Evolutionary conservation across 257 asterid species (phyloP).

Genomic region (Salvia hispanica): DNA sequence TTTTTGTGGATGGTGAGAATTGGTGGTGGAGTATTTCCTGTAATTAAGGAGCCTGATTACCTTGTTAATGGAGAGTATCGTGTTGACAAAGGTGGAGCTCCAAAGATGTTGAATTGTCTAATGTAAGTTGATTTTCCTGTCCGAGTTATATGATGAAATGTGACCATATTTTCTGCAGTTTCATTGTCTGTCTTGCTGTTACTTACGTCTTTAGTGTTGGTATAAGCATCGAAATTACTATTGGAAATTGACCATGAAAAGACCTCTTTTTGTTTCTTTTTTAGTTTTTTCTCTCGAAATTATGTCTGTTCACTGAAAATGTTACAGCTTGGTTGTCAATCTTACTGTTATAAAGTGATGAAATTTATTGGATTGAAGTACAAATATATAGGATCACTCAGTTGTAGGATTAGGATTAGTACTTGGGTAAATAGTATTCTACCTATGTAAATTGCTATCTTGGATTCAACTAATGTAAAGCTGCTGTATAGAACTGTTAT

Average conservation of each 20-base stretch:
- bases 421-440: no score
- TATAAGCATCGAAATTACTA: neutral
- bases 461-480: neutral
- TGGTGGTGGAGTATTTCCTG: conserved; percentile 97
- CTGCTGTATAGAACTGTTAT: neutral
- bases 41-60: conserved; percentile 97
- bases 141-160: conserved; percentile 10
- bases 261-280: no score
- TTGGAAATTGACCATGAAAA: neutral
- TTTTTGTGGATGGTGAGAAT: conserved; percentile 99
- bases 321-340: neutral
- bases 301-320: neutral
- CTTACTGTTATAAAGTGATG: neutral
- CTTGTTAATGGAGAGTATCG: conserved; percentile 99
- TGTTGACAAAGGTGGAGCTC: conserved; percentile 97
- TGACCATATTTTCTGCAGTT: conserved; percentile 11
- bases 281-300: no score
- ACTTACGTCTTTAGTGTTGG: conserved; percentile 8
- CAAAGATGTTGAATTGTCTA: conserved; percentile 96
- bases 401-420: neutral
- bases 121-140: conserved; percentile 63
- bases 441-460: neutral
- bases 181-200: neutral
- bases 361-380: neutral
- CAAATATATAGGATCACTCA: neutral